Percentiles rank a stretch among this genome's conserved stretches.
Evolutionary conservation across 352 stramenopile genomes (phyloP).

Genomic region (Phytophthora tubulina): DNA sequence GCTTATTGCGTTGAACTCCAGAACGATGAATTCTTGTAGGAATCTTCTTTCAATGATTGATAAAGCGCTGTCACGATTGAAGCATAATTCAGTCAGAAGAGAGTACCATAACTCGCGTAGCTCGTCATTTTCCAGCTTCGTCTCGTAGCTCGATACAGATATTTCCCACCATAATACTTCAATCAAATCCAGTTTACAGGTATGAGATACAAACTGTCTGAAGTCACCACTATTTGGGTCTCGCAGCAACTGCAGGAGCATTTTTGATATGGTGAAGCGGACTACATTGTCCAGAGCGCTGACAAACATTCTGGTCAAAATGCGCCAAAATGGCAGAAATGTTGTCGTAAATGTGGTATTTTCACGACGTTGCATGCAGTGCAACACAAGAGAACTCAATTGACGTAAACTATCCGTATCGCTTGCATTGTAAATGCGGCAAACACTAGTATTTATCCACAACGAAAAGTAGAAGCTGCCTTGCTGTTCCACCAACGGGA

Average conservation of each 20-base stretch:
- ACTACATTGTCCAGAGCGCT: not conserved
- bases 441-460: slow-evolving; percentile 20
- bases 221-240: not conserved
- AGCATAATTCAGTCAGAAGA: slow-evolving; percentile 23
- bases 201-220: slow-evolving; percentile 1
- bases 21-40: slow-evolving; percentile 18
- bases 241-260: slow-evolving; percentile 23
- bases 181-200: slow-evolving; percentile 22
- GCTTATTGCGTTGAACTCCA: not conserved
- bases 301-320: slow-evolving; percentile 20
- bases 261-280: not conserved
- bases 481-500: not conserved
- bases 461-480: slow-evolving; percentile 1
- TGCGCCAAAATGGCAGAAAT: slow-evolving; percentile 23
- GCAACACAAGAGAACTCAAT: slow-evolving; percentile 4
- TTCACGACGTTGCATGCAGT: not conserved
- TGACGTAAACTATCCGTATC: not conserved
- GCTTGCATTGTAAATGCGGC: not conserved
- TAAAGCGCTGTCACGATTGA: slow-evolving; percentile 7
- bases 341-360: not conserved
- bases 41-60: slow-evolving; percentile 24
- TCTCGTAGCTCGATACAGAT: not conserved
- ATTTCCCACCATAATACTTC: slow-evolving; percentile 30
- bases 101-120: slow-evolving; percentile 24
- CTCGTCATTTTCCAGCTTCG: not conserved